phyloP scores from a whole-genome alignment of 345 rosid genomes.

The Melaleuca alternifolia region DNA sequence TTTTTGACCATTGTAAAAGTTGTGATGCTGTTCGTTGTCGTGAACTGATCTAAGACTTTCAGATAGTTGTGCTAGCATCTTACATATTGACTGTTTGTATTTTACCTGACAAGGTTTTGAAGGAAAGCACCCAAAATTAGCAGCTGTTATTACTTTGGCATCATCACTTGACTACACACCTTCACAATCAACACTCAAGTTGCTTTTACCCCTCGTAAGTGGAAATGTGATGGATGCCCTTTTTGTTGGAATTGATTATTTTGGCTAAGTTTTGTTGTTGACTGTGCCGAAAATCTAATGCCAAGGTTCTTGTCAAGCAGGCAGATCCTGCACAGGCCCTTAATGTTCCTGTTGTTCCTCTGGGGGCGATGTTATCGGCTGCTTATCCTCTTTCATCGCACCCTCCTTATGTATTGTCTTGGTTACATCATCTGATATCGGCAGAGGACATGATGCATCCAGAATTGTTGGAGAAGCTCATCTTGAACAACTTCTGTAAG shows the following conservation, averaged over 20 bases:
- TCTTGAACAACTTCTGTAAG: constrained; percentile 91
- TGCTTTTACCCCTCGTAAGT: constrained; percentile 88
- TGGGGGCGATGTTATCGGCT: constrained; percentile 76
- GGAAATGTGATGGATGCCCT: background rate
- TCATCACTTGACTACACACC: constrained; percentile 86
- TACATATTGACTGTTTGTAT: background rate
- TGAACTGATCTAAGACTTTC: background rate
- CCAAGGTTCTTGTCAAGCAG: constrained; percentile 26
- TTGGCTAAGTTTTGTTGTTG: background rate
- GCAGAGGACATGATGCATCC: constrained; percentile 98
- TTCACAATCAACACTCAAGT: constrained; percentile 72
- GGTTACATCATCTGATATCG: constrained; percentile 82
- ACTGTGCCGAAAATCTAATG: background rate
- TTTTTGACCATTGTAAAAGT: background rate
- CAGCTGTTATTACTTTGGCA: constrained; percentile 74
- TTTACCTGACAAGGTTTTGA: constrained; percentile 47
- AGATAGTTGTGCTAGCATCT: background rate
- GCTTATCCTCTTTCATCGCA: constrained; percentile 76
- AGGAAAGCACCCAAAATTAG: constrained; percentile 59
- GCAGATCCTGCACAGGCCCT: constrained; percentile 97
- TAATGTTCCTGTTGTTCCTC: constrained; percentile 88
- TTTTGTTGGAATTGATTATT: background rate
- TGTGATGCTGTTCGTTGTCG: background rate
- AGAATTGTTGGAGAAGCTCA: constrained; percentile 76
- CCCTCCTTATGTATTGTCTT: constrained; percentile 77